Evolutionary conservation across 1,284 basidiomycete species (phyloP).

Genomic region (Melampsora allii-populina): DNA sequence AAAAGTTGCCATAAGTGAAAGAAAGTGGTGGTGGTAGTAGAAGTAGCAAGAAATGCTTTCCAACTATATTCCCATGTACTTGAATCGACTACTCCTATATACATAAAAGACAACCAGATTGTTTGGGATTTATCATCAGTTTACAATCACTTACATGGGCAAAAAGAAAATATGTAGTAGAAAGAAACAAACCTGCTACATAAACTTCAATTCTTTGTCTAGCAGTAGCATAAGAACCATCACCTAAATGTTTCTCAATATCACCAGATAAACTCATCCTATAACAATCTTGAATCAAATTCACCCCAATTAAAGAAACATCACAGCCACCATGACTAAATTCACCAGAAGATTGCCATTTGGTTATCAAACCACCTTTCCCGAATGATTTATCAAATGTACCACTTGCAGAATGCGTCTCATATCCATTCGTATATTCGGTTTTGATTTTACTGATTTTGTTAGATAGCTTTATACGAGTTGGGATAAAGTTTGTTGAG

Average conservation of each 20-base stretch:
- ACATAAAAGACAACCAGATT: not conserved
- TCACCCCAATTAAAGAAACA: not conserved
- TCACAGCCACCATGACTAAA: not conserved
- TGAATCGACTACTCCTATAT: not conserved
- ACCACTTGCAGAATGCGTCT: not conserved
- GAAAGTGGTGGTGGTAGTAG: not conserved
- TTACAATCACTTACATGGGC: too few species aligned
- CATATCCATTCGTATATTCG: not conserved
- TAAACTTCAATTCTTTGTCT: slow-evolving; percentile 5
- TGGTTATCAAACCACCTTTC: not conserved
- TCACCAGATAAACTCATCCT: slow-evolving; percentile 5
- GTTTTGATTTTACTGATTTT: not conserved
- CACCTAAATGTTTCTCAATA: not conserved
- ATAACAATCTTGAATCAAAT: not conserved
- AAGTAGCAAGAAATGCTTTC: not conserved
- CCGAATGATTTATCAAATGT: not conserved
- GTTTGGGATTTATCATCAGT: not conserved
- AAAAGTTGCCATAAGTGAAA: slow-evolving; percentile 2
- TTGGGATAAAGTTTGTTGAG: not conserved
- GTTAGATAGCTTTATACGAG: not conserved
- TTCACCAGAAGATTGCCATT: not conserved
- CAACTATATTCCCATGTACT: slow-evolving; percentile 8
- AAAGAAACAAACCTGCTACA: not conserved
- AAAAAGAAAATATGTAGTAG: not conserved
- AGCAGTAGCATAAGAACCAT: not conserved